These are phyloP conservation scores for Pseudocohnilembus persalinus DNA, from an alignment of 169 alveolate species.

Conservation along the genomic window DNA sequence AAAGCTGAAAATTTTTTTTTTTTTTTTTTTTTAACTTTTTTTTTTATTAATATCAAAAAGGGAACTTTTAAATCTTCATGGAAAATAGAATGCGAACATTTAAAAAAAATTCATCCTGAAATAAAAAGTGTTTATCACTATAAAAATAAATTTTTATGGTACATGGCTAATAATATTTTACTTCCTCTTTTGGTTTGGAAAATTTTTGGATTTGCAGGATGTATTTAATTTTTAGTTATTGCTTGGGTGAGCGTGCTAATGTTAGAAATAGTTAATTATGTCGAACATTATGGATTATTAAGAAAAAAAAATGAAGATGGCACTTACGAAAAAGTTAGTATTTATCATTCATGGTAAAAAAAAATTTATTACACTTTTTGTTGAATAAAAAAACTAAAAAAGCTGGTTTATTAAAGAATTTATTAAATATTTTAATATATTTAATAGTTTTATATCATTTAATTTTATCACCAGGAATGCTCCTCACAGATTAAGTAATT, in stretches of 20 bases:
- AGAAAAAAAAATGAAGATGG: slow-evolving; percentile 63
- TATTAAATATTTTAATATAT: too few species aligned
- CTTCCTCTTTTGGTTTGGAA: slow-evolving; percentile 18
- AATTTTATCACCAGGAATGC: slow-evolving; percentile 46
- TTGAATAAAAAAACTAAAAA: too few species aligned
- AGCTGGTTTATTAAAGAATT: too few species aligned
- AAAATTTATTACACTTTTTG: too few species aligned
- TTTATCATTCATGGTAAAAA: slow-evolving; percentile 60
- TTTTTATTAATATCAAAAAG: not conserved
- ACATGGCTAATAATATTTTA: slow-evolving; percentile 33
- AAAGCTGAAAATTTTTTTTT: too few species aligned
- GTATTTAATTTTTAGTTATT: slow-evolving; percentile 25
- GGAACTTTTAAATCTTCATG: slow-evolving; percentile 60
- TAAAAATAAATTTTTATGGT: slow-evolving; percentile 56
- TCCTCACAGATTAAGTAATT: slow-evolving; percentile 67
- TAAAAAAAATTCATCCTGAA: slow-evolving; percentile 4
- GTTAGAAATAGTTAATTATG: slow-evolving; percentile 64
- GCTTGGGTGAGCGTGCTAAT: slow-evolving; percentile 30
- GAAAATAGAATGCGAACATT: slow-evolving; percentile 42
- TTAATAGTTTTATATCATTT: not conserved
- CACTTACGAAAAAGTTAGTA: slow-evolving; percentile 57
- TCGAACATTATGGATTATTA: slow-evolving; percentile 72
- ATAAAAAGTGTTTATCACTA: not conserved
- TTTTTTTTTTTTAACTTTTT: too few species aligned
- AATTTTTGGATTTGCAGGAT: slow-evolving; percentile 38